Base-by-base conservation (phyloP, 2,329 filamentous ascomycete species). In the Aureobasidium sp. region DNA sequence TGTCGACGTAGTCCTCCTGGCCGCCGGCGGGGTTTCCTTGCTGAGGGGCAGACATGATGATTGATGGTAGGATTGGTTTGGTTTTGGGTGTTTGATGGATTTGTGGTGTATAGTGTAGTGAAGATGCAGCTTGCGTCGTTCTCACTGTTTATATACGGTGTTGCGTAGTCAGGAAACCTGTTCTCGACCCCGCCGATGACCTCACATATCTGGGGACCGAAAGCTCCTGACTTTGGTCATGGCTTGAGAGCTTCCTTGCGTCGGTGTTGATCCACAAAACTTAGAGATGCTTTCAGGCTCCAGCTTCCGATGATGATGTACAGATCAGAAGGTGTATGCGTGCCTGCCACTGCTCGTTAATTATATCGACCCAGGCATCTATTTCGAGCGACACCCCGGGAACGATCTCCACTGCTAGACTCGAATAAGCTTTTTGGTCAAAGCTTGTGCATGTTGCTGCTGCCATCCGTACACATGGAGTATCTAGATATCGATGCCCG, bases 1-100 rank as follows among this genome's bases (percentile, higher is more conserved):
- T 70, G 66, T 70, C 69, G 55, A 66, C 65, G 66, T 69, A 70
- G 61, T 70, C 69, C 63, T 70, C 65, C 34, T 64, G 36, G 47
- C 61, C 58, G 34, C 41, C 44, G 27, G 45, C 61, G 11, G 51
- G 17, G 55, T 49, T 45, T 31, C 36, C 56, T 52, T 48, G 20
- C 29, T 49, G 42, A 12, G 57, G 62, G 22, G 62, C 62, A 64
- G 63, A 58, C 60, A 59, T 59, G 61, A 36, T 58, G 47, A 15
- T 49, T 37, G 22, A 31, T 42, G 31, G 31, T 52, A 17, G 11
- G 6, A 6, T 53, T 29, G 36, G 12, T 14, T 12, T 17, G 44
- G 29, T 41, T 29, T 27, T 48, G 5, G 8, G 39, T 71, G 53
- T 17, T 31, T 31, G 27, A 7, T 44, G n/a, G 22, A 11, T 20